A percentile compares a stretch with the other conserved stretches of the same genome.
Evolutionary conservation across 164 flowering plant species (phyloP).

Genomic region (Kingdonia uniflora): DNA sequence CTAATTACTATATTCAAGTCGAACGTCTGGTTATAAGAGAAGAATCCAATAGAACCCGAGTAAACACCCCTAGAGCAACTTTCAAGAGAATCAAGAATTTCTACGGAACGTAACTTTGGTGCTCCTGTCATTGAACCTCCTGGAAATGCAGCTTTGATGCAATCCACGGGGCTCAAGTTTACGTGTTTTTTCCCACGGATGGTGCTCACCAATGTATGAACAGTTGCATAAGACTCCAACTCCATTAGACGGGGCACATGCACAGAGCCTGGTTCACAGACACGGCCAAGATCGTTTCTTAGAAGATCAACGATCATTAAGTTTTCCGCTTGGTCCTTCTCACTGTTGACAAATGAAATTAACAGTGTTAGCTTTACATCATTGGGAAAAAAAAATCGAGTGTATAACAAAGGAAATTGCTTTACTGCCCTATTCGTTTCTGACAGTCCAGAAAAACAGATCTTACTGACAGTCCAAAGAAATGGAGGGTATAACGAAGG

Average conservation of each 20-base stretch:
- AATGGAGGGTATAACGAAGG: no score
- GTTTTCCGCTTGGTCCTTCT: constrained; percentile 98
- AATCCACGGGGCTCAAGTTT: constrained; percentile 48
- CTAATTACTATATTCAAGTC: constrained; percentile 58
- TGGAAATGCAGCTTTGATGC: constrained; percentile 89
- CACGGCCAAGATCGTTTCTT: constrained; percentile 93
- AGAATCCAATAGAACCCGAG: constrained; percentile 83
- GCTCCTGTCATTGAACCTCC: constrained; percentile 99
- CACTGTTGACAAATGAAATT: constrained; percentile 34
- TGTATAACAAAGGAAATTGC: background rate
- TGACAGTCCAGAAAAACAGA: no score
- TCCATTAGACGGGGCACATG: constrained; percentile 90
- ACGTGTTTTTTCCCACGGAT: constrained; percentile 56
- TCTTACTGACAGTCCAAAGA: no score
- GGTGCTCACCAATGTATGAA: constrained; percentile 96
- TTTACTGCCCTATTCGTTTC: background rate
- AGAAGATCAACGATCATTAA: constrained; percentile 97
- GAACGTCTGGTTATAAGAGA: constrained; percentile 9
- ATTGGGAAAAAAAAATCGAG: no score
- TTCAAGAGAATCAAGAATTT: constrained; percentile 84
- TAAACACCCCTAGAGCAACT: constrained; percentile 75
- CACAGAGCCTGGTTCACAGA: constrained; percentile 89
- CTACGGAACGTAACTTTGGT: constrained; percentile 91
- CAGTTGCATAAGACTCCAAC: constrained; percentile 88
- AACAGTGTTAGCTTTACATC: no score